Conservation (phyloP, 805 yeast species). For the Suhomyces xylopsoci region DNA sequence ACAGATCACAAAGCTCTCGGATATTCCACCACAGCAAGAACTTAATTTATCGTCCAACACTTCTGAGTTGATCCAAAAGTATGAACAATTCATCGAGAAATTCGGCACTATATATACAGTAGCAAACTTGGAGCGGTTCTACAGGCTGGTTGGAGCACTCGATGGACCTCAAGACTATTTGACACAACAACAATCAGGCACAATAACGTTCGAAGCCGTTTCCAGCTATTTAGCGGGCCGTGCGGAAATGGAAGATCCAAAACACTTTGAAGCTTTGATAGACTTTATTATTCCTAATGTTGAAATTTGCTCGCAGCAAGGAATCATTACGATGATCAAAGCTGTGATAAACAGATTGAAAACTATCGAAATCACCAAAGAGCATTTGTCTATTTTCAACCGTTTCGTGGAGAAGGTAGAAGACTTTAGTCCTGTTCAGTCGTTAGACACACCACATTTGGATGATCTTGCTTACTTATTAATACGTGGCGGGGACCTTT, state of each 20-base stretch:
- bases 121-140: conserved; percentile 5
- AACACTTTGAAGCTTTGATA: not conserved
- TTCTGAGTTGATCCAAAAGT: not conserved
- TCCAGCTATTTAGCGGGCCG: not conserved
- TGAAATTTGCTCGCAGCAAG: not conserved
- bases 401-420: not conserved
- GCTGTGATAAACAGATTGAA: not conserved
- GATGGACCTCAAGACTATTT: not conserved
- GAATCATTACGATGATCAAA: not conserved
- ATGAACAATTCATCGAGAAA: not conserved
- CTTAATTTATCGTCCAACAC: not conserved
- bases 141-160: not conserved
- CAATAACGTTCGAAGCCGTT: not conserved
- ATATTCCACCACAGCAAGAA: conserved; percentile 1
- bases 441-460: conserved; percentile 16
- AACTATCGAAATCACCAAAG: not conserved
- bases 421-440: not conserved
- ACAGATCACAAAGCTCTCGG: conserved; percentile 15
- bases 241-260: not conserved
- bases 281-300: not conserved
- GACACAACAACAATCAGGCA: not conserved
- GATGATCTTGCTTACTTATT: conserved; percentile 24
- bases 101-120: not conserved
- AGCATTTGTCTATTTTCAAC: not conserved
- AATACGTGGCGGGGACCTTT: conserved; percentile 10